These are phyloP conservation scores for Globisporangium echinulatum DNA, from an alignment of 352 stramenopile genomes.

Conservation along the genomic window DNA sequence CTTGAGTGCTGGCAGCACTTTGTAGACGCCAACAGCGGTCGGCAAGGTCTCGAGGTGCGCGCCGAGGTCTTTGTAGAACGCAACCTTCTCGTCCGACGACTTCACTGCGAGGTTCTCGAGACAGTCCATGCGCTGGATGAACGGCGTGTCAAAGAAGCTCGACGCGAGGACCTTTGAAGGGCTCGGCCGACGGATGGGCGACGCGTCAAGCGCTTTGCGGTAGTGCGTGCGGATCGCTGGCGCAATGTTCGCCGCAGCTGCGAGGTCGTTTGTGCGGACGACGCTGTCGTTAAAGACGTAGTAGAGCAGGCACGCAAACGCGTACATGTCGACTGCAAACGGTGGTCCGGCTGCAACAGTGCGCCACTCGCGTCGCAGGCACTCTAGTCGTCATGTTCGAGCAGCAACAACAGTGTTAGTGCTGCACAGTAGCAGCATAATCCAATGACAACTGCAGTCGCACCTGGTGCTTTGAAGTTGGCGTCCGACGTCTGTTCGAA, in stretches of 20 bases:
- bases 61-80: constrained; percentile 92
- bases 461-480: constrained; percentile 77
- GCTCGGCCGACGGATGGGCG: constrained; percentile 53
- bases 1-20: constrained; percentile 81
- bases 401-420: no score
- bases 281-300: constrained; percentile 76
- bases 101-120: constrained; percentile 92
- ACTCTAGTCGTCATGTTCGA: constrained; percentile 33
- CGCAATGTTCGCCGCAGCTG: constrained; percentile 57
- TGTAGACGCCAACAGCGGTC: constrained; percentile 72
- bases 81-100: constrained; percentile 89
- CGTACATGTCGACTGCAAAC: constrained; percentile 66
- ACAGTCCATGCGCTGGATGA: constrained; percentile 92
- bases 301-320: constrained; percentile 72
- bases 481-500: constrained; percentile 82
- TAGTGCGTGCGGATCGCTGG: constrained; percentile 58
- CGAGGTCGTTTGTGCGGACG: constrained; percentile 47
- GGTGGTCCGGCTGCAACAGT: constrained; percentile 38
- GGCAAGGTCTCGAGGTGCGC: constrained; percentile 63
- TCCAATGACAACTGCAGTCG: constrained; percentile 6
- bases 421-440: no score
- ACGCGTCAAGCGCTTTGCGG: constrained; percentile 78
- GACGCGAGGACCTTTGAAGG: constrained; percentile 86
- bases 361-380: constrained; percentile 74
- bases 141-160: constrained; percentile 89